phyloP scores from a whole-genome alignment of 1,284 basidiomycete genomes.

The Rhodotorula sp. region DNA sequence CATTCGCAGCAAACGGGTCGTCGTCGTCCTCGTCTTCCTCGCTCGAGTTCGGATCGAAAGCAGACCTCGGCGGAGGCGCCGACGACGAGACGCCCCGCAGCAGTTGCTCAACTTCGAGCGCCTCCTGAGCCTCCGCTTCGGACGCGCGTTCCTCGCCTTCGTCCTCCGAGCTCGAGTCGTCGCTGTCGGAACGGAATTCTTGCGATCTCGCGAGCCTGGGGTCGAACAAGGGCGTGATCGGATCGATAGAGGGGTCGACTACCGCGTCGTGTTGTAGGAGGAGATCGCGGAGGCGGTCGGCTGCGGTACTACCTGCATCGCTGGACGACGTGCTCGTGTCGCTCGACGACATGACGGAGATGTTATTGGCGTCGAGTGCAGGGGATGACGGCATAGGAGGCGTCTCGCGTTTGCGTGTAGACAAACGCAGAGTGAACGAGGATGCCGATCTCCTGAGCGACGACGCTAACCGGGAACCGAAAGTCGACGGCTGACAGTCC shows the following conservation, averaged over 20 bases:
- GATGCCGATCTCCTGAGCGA: constrained; percentile 13
- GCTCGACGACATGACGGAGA: neutral
- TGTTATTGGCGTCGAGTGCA: neutral
- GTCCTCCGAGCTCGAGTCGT: neutral
- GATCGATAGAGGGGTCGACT: constrained; percentile 2
- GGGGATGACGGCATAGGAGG: neutral
- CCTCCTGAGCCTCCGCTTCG: neutral
- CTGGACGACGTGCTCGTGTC: neutral
- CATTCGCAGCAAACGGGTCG: constrained; percentile 5
- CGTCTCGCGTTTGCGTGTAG: neutral
- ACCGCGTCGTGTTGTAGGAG: constrained; percentile 11
- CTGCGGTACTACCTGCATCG: neutral
- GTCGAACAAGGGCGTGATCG: constrained; percentile 4
- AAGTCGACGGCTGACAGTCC: neutral
- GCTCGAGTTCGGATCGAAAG: neutral
- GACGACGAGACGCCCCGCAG: neutral
- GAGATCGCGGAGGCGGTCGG: constrained; percentile 7
- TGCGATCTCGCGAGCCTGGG: neutral
- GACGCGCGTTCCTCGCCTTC: neutral
- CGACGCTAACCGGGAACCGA: constrained; percentile 6
- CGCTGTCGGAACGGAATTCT: neutral
- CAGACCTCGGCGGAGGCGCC: neutral
- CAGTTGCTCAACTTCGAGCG: neutral
- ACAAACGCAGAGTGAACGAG: neutral
- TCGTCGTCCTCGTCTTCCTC: neutral